phyloP scores from a whole-genome alignment of 2,329 filamentous ascomycete genomes.

The Geosmithia flava region DNA sequence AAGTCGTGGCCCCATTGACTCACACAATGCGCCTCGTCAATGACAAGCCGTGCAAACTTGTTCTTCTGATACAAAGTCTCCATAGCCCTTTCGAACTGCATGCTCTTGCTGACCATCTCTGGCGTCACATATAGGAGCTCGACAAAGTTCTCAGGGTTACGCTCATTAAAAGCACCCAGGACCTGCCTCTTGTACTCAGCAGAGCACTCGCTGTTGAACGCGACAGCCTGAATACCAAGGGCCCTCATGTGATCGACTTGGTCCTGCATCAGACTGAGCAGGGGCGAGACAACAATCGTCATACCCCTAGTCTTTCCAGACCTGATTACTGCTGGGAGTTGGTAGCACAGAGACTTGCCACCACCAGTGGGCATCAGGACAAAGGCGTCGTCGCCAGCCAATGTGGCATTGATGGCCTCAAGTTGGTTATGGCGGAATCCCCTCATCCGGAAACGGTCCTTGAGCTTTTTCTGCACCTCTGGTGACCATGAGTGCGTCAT shows the following conservation, averaged over 20 bases:
- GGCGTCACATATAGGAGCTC: conserved; percentile 92
- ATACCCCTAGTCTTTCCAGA: conserved; percentile 75
- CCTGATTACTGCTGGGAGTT: conserved; percentile 74
- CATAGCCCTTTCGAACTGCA: conserved; percentile 53
- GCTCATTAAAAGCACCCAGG: conserved; percentile 48
- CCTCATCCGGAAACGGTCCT: conserved; percentile 69
- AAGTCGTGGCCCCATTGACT: conserved; percentile 99
- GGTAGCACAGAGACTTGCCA: conserved; percentile 94
- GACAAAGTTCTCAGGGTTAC: conserved; percentile 60
- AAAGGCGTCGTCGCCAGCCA: conserved; percentile 80
- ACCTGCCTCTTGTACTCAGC: conserved; percentile 52
- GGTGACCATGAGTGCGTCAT: conserved; percentile 71
- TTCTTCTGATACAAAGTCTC: conserved; percentile 53
- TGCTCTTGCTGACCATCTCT: conserved; percentile 86
- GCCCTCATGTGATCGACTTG: conserved; percentile 74
- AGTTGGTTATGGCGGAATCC: conserved; percentile 87
- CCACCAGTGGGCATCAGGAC: conserved; percentile 97
- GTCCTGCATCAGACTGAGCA: conserved; percentile 94
- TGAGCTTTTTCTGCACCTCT: conserved; percentile 71
- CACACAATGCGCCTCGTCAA: conserved; percentile 98
- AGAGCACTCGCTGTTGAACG: conserved; percentile 69
- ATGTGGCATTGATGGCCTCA: conserved; percentile 88
- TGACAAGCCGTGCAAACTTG: conserved; percentile 80
- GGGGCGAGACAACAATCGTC: conserved; percentile 86
- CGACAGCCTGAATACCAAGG: conserved; percentile 64